Evolutionary conservation across 2,329 filamentous ascomycete genomes (phyloP), one percentile per base, ranked within the genome.

Genomic region (Pseudofabraea citricarpa): DNA sequence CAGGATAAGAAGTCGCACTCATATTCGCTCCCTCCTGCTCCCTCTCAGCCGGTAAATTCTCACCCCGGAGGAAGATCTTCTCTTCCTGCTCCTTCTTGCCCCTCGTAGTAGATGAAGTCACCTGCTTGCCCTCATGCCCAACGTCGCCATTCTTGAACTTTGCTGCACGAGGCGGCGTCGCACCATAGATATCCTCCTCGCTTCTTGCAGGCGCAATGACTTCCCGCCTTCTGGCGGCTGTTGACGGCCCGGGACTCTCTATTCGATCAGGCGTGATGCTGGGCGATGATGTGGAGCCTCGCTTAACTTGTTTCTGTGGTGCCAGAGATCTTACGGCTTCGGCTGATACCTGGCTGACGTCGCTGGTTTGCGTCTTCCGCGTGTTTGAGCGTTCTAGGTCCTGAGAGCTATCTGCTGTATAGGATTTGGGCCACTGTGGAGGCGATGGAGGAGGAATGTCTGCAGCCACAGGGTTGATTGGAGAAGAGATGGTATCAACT

Each of bases 1-100:
- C 83, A 0, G 83, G 83, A 60, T 85, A 87, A 57, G 75, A 81
- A 10, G 80, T 82, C 6, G 81, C 81, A 37, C 70, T 74, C 83
- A 87, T 86, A 46, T 72, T 66, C 10, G 75, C 73, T 56, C 45
- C 41, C 15, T 47, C 44, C 24, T 66, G 59, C 12, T 71, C 68
- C n/a, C 71, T 67, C 23, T 69, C 65, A 31, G 66, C 62, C 37
- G 54, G 57, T 40, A 64, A 63, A 21, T 64, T 64, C 19, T 63
- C 59, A 23, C 36, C 27, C n/a, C 31, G 9, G 22, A 19, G 35
- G 8, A 69, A 63, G 19, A 79, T 78, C 64, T 78, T 77, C 60
- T 78, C 75, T 55, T 78, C 74, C 46, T 74, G 70, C 6, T 37
- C 45, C 21, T 12, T 45, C 31, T 37, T 45, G 31, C 45, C 22